phyloP scores from a whole-genome alignment of 1,139 yeast genomes.

The Magnusiomyces suaveolens region DNA sequence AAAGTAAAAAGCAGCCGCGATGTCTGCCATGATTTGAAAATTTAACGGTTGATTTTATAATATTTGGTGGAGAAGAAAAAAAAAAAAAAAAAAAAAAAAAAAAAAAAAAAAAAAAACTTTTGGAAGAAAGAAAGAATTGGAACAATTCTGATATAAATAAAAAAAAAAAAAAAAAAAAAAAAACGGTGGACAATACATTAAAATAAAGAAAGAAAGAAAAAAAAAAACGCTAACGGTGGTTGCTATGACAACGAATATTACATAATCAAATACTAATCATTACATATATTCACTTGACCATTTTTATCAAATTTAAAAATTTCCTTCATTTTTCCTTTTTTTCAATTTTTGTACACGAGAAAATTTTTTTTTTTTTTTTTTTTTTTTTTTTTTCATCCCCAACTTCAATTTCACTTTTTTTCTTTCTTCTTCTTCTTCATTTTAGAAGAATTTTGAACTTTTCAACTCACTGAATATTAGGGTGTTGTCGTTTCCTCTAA shows the following conservation, averaged over 20 bases:
- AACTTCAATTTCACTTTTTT: neutral
- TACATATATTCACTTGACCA: neutral
- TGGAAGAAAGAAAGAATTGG: no score
- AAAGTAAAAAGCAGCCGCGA: slow-evolving; percentile 12
- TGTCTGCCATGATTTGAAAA: neutral
- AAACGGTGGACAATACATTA: neutral
- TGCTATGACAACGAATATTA: neutral
- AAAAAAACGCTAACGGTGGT: neutral
- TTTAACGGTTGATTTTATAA: neutral
- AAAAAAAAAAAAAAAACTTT: no score
- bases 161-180: neutral
- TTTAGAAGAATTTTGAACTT: neutral
- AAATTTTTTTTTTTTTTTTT: no score
- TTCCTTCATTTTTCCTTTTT: neutral
- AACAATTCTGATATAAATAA: no score
- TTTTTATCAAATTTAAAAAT: no score
- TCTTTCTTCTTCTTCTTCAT: neutral
- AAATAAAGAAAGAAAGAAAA: neutral
- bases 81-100: slow-evolving; percentile 3
- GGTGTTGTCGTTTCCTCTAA: slow-evolving; percentile 24
- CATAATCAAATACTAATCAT: neutral
- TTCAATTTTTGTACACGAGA: neutral
- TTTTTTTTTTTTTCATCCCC: neutral
- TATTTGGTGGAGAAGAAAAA: neutral
- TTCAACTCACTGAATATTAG: slow-evolving; percentile 17